phyloP scores from a whole-genome alignment of 1,139 yeast genomes.

The Magnusiomyces ingens region DNA sequence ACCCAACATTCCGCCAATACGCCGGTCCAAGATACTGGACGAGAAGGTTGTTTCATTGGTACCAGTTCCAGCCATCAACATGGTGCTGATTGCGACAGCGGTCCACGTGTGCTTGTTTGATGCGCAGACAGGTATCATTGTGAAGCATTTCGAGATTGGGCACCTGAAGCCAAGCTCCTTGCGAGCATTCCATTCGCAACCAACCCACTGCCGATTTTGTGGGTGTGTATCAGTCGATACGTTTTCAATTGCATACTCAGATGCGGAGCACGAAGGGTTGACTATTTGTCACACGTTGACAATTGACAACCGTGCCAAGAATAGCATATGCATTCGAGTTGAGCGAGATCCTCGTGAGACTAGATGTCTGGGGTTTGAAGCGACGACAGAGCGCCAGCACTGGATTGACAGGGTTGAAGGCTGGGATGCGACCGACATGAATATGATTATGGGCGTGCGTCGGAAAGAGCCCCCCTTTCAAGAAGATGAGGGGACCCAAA shows the following conservation, averaged over 20 bases:
- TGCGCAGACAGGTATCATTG: slow-evolving; percentile 65
- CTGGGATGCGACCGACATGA: slow-evolving; percentile 75
- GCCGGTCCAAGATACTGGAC: slow-evolving; percentile 12
- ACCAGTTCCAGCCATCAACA: slow-evolving; percentile 29
- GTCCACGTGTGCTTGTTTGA: slow-evolving; percentile 45
- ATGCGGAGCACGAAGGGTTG: slow-evolving; percentile 44
- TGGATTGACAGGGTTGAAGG: slow-evolving; percentile 61
- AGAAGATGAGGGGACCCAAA: neutral
- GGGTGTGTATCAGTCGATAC: slow-evolving; percentile 79
- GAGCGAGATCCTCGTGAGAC: slow-evolving; percentile 91
- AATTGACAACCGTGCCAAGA: slow-evolving; percentile 68
- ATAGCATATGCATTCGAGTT: slow-evolving; percentile 74
- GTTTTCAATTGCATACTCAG: slow-evolving; percentile 65
- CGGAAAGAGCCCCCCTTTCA: slow-evolving; percentile 31
- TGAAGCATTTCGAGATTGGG: slow-evolving; percentile 51
- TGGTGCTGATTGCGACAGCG: slow-evolving; percentile 26
- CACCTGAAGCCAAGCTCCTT: slow-evolving; percentile 55
- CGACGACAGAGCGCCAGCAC: slow-evolving; percentile 62
- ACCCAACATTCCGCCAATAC: slow-evolving; percentile 2
- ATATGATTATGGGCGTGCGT: slow-evolving; percentile 68
- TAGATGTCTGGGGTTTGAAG: slow-evolving; percentile 77
- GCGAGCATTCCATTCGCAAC: slow-evolving; percentile 70
- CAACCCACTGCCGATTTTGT: slow-evolving; percentile 84
- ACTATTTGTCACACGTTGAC: slow-evolving; percentile 67
- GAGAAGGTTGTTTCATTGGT: slow-evolving; percentile 20